Percentiles rank a stretch among this genome's conserved stretches.
phyloP scores from a whole-genome alignment of 2,329 filamentous ascomycete species.

The Dothistroma septosporum region DNA sequence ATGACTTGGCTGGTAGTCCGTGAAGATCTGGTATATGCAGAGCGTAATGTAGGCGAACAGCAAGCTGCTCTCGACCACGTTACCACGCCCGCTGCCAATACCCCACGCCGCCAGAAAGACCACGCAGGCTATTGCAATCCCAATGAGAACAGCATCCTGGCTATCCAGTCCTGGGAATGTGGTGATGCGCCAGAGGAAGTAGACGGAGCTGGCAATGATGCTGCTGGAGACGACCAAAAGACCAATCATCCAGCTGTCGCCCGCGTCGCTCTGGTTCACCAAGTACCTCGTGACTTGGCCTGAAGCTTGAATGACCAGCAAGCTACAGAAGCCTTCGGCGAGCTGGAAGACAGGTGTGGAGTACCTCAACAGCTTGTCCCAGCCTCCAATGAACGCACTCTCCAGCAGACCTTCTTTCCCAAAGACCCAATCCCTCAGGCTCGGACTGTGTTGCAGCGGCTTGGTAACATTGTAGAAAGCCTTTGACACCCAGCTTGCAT shows the following conservation, averaged over 20 bases:
- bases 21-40: constrained; percentile 98
- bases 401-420: constrained; percentile 80
- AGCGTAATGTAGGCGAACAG: constrained; percentile 97
- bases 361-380: constrained; percentile 85
- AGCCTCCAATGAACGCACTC: constrained; percentile 72
- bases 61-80: constrained; percentile 89
- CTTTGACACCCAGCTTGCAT: constrained; percentile 70
- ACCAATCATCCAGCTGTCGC: constrained; percentile 95
- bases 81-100: constrained; percentile 88
- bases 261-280: constrained; percentile 79
- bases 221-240: constrained; percentile 84
- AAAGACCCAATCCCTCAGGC: constrained; percentile 78
- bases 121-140: constrained; percentile 84
- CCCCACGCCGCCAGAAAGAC: constrained; percentile 92
- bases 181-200: constrained; percentile 93
- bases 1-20: constrained; percentile 83
- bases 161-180: constrained; percentile 92
- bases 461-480: constrained; percentile 40
- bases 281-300: constrained; percentile 94
- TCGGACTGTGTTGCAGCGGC: constrained; percentile 50
- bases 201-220: constrained; percentile 87
- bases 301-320: constrained; percentile 90
- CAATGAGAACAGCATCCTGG: constrained; percentile 86
- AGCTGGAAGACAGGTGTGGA: constrained; percentile 93
- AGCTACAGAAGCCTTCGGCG: constrained; percentile 90